phyloP scores from a whole-genome alignment of 179 eudicot species.

The Spergularia azorica region DNA sequence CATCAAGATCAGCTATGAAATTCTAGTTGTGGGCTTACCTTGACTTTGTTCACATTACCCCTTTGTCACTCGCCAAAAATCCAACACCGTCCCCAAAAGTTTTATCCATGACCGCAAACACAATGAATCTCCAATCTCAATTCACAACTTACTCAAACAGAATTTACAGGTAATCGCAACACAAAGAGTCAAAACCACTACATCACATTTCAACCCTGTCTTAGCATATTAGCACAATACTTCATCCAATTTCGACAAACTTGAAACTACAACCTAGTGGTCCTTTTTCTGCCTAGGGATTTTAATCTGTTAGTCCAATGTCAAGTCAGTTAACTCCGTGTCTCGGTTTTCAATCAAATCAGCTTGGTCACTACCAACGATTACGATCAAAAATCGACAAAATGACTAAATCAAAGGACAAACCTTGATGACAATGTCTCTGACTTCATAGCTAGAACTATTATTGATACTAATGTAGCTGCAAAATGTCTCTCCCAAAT shows the following conservation, averaged over 20 bases:
- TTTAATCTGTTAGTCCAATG: neutral
- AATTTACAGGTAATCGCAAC: neutral
- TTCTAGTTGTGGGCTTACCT: neutral
- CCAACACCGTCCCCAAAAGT: neutral
- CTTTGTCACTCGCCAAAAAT: neutral
- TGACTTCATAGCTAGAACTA: constrained; percentile 78
- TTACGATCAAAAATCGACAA: neutral
- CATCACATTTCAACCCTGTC: neutral
- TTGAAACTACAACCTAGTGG: neutral
- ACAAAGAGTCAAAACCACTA: neutral
- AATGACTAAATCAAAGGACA: neutral
- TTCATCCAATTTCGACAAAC: neutral
- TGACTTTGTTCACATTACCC: neutral
- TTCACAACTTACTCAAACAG: too few species aligned
- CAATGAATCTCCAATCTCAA: neutral
- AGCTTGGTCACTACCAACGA: neutral
- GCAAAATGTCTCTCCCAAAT: constrained; percentile 97
- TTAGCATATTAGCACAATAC: neutral
- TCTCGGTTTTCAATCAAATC: neutral
- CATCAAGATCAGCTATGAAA: neutral
- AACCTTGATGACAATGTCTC: constrained; percentile 87
- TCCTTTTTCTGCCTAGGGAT: neutral
- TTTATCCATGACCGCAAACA: neutral
- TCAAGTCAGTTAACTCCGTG: neutral
- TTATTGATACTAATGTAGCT: constrained; percentile 94